Evolutionary conservation across 1,284 basidiomycete genomes (phyloP).

Genomic region (Meira miltonrushii): DNA sequence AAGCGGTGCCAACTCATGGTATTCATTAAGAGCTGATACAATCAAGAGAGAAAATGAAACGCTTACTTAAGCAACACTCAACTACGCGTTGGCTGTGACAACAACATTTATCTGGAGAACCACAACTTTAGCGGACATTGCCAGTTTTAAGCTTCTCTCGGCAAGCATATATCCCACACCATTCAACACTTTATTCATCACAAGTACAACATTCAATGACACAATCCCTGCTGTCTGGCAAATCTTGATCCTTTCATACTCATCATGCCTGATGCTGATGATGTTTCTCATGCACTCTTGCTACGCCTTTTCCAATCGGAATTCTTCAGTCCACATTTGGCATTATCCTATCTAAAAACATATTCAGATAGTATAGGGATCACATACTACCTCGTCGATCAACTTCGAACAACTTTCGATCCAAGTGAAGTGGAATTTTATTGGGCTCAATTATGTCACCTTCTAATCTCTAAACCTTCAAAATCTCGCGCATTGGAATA

Average conservation of each 20-base stretch:
- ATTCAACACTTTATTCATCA: too few relatives aligned
- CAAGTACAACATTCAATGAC: too few relatives aligned
- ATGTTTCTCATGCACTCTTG: conserved; percentile 34
- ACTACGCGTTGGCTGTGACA: too few relatives aligned
- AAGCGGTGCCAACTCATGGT: too few relatives aligned
- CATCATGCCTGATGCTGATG: conserved; percentile 22
- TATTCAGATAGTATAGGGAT: conserved; percentile 51
- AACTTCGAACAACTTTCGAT: conserved; percentile 37
- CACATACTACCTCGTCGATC: conserved; percentile 48
- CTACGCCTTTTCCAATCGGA: conserved; percentile 50
- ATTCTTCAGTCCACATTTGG: conserved; percentile 50
- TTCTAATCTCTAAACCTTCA: conserved; percentile 45
- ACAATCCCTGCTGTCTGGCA: too few relatives aligned
- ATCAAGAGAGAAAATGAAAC: too few relatives aligned
- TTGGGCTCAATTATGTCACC: conserved; percentile 51
- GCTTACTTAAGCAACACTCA: too few relatives aligned
- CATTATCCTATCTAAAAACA: conserved; percentile 43
- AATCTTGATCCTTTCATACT: background rate
- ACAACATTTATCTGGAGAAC: too few relatives aligned
- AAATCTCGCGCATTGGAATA: conserved; percentile 46
- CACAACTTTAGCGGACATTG: too few relatives aligned
- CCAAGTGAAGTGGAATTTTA: conserved; percentile 47
- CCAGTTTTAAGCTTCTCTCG: too few relatives aligned
- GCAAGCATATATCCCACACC: too few relatives aligned
- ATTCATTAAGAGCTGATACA: too few relatives aligned